Evolutionary conservation across 805 yeast species (phyloP), one percentile per base, ranked within the genome.

Genomic region (Cyberlindnera veronae): DNA sequence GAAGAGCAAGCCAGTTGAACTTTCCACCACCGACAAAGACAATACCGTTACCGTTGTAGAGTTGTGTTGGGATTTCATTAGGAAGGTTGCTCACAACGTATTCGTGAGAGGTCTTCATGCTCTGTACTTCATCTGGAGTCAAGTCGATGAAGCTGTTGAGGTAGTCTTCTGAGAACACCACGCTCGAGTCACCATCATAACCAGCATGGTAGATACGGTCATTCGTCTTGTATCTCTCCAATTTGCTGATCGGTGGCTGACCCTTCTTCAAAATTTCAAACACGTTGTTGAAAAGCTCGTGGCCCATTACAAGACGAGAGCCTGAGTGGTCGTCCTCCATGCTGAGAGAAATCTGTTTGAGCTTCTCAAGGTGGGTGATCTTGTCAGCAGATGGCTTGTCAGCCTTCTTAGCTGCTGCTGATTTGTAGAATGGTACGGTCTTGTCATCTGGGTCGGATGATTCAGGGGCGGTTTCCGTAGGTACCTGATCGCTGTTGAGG

Each of bases 11-110:
- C 77, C 81, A 74, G 47, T 72, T 74, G 57, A 71, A 74, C 39
- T 69, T 68, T 7, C 81, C 83, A 28, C 84, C 84, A 9, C 81
- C 84, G 32, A 77, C 81, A 47, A 70, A 78, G 1, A 79, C 86
- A 15, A 78, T 73, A 22, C 86, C 85, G 53, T 75, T 66, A 2
- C 80, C 76, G 5, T 58, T 54, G 53, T 75, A 77, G 10, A 76
- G 47, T 5, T 64, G 60, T 33, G 66, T 40, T n/a, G 77, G 77
- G 13, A 65, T 57, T 35, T 62, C 60, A 39, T 68, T 69, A 41
- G 82, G 84, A 57, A 82, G 54, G 23, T 61, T 63, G 2, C 57
- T 55, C 16, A 74, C 69, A 14, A 77, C 74, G 32, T 53, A 50
- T 9, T 49, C 44, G 57, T 82, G 89, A 4, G 80, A 69, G 15